Conservation (phyloP, 2,329 filamentous ascomycete genomes). For the Cladosporium colombiae region DNA sequence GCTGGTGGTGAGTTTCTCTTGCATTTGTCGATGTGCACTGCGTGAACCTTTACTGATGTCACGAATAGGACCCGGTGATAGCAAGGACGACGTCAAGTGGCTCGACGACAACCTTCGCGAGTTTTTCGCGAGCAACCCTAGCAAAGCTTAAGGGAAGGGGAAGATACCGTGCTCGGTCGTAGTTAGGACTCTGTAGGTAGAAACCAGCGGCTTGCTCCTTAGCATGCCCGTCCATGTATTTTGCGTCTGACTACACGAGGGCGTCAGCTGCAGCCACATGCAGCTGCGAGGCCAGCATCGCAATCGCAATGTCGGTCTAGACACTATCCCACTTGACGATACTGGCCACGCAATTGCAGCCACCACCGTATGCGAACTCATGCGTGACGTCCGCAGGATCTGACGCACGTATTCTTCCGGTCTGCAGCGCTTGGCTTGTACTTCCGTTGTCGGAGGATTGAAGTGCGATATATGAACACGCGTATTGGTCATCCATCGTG, state of each 20-base stretch:
- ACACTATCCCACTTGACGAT: neutral
- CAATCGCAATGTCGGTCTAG: neutral
- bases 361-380: neutral
- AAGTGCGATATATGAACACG: neutral
- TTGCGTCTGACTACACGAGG: neutral
- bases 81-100: conserved; percentile 70
- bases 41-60: neutral
- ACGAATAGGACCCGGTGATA: conserved; percentile 64
- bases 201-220: neutral
- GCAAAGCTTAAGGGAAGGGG: neutral
- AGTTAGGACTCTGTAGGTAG: neutral
- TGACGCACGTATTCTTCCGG: neutral
- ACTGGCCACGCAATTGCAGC: neutral
- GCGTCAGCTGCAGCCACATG: neutral
- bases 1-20: conserved; percentile 49
- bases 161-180: neutral
- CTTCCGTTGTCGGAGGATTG: neutral
- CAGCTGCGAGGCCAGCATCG: neutral
- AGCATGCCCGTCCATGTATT: neutral
- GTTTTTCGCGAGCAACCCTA: conserved; percentile 47
- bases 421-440: neutral
- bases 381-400: neutral
- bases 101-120: conserved; percentile 62
- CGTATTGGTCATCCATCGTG: neutral
- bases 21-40: neutral